Evolutionary conservation across 2,329 filamentous ascomycete species (phyloP).

Genomic region (Fusarium anguioides): DNA sequence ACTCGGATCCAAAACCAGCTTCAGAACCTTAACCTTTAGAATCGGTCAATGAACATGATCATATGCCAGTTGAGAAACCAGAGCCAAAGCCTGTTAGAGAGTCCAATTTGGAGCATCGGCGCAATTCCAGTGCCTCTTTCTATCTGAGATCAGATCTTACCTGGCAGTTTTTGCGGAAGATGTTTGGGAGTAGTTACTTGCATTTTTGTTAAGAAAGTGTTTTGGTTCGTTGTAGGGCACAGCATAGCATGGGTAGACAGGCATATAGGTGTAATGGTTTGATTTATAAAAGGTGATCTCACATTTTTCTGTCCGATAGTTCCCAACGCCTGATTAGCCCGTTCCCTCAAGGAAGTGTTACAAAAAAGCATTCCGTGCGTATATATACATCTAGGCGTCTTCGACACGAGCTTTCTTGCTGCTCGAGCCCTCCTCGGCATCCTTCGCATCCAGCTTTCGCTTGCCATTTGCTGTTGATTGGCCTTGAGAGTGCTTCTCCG

Average conservation of each 20-base stretch:
- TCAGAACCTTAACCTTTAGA: not conserved
- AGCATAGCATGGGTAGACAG: constrained; percentile 33
- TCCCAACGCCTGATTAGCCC: constrained; percentile 25
- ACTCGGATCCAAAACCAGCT: not conserved
- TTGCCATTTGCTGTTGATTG: constrained; percentile 53
- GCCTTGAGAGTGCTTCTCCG: constrained; percentile 43
- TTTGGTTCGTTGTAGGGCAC: constrained; percentile 42
- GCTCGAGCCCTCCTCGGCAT: constrained; percentile 44
- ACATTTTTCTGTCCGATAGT: constrained; percentile 24
- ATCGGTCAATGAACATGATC: not conserved
- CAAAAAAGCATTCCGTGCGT: not conserved
- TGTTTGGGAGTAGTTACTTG: constrained; percentile 28
- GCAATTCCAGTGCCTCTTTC: constrained; percentile 7
- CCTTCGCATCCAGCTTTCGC: constrained; percentile 56
- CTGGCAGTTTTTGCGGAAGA: constrained; percentile 27
- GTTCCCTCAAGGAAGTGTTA: constrained; percentile 1
- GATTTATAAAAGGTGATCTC: constrained; percentile 31
- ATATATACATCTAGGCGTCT: constrained; percentile 46
- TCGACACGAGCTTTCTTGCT: constrained; percentile 63
- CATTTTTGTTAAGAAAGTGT: constrained; percentile 35
- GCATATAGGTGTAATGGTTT: constrained; percentile 37
- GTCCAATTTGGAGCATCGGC: not conserved
- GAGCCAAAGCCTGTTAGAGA: constrained; percentile 2
- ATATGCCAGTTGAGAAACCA: not conserved
- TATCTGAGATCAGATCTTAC: constrained; percentile 24